These are phyloP conservation scores for Ophiocordyceps camponoti-saundersi DNA, from an alignment of 2,329 filamentous ascomycete species.

Conservation along the genomic window DNA sequence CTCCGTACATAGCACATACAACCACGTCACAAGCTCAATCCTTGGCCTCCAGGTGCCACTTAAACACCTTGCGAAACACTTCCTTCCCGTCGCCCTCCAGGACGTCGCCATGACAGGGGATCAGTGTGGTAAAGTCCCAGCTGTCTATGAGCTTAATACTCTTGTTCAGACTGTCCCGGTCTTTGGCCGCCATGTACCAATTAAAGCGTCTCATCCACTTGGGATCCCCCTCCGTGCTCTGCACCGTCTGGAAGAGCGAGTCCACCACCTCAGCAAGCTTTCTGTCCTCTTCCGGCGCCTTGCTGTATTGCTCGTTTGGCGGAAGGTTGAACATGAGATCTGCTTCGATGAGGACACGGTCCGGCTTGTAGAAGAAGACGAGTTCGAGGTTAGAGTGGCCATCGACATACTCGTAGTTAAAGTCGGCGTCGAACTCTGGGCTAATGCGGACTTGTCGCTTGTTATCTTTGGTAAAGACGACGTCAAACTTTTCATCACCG, in stretches of 20 bases:
- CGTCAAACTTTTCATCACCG: constrained; percentile 39
- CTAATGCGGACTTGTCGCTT: constrained; percentile 38
- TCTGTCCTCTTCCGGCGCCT: constrained; percentile 23
- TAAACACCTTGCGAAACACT: constrained; percentile 61
- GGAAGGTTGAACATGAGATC: constrained; percentile 90
- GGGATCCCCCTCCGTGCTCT: constrained; percentile 46
- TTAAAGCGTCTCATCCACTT: constrained; percentile 63
- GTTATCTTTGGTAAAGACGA: constrained; percentile 47
- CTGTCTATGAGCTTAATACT: constrained; percentile 50
- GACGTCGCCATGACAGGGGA: constrained; percentile 88
- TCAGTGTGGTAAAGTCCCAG: constrained; percentile 75
- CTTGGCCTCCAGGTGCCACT: constrained; percentile 53
- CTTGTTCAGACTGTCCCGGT: constrained; percentile 52
- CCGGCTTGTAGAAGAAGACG: constrained; percentile 70
- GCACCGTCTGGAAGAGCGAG: constrained; percentile 31
- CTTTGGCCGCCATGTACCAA: constrained; percentile 55
- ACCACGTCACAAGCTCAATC: too few species aligned
- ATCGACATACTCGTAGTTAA: constrained; percentile 71
- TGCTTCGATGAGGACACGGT: constrained; percentile 66
- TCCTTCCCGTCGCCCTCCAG: constrained; percentile 59
- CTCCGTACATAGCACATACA: background rate
- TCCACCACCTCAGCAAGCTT: constrained; percentile 19
- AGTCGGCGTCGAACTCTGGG: constrained; percentile 71
- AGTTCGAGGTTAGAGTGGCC: constrained; percentile 73
- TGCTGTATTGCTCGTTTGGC: constrained; percentile 73